Evolutionary conservation across 352 stramenopile species (phyloP).

Genomic region (Blastocystis sp.): DNA sequence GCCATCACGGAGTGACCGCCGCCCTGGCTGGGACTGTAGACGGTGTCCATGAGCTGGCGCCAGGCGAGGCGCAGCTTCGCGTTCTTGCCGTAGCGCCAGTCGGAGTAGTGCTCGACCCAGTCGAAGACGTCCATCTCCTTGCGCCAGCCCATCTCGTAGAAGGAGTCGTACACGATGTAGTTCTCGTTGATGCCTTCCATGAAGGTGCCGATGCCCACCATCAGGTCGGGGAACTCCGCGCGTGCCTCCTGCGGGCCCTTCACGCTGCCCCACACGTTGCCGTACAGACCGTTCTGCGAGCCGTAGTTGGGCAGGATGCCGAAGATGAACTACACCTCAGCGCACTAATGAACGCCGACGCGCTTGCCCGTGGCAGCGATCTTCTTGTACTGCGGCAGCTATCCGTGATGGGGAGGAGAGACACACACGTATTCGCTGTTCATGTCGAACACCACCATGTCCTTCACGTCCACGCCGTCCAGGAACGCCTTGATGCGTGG

Average conservation of each 20-base stretch:
- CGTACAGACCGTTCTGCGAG: slow-evolving; percentile 78
- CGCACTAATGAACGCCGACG: slow-evolving; percentile 74
- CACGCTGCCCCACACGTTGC: slow-evolving; percentile 77
- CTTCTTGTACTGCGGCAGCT: slow-evolving; percentile 72
- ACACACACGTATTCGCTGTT: slow-evolving; percentile 74
- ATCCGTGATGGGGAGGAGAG: neutral
- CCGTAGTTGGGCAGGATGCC: slow-evolving; percentile 83
- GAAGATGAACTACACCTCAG: slow-evolving; percentile 81
- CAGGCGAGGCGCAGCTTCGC: slow-evolving; percentile 76
- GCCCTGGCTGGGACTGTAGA: slow-evolving; percentile 78
- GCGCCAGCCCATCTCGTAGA: slow-evolving; percentile 72
- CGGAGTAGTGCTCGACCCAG: slow-evolving; percentile 76
- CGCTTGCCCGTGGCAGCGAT: slow-evolving; percentile 77
- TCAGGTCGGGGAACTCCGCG: slow-evolving; percentile 75
- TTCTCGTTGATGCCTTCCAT: slow-evolving; percentile 84
- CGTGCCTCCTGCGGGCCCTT: slow-evolving; percentile 75
- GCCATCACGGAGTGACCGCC: slow-evolving; percentile 77
- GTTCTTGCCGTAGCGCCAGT: slow-evolving; percentile 76
- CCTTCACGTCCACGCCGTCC: slow-evolving; percentile 75
- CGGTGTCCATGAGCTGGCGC: slow-evolving; percentile 75
- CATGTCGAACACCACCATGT: slow-evolving; percentile 80
- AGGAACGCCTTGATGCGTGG: slow-evolving; percentile 68
- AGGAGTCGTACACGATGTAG: slow-evolving; percentile 80
- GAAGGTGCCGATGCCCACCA: slow-evolving; percentile 78
- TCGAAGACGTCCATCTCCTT: slow-evolving; percentile 73